These are phyloP conservation scores for Exserohilum turcica DNA, from an alignment of 2,329 filamentous ascomycete species.

Conservation along the genomic window DNA sequence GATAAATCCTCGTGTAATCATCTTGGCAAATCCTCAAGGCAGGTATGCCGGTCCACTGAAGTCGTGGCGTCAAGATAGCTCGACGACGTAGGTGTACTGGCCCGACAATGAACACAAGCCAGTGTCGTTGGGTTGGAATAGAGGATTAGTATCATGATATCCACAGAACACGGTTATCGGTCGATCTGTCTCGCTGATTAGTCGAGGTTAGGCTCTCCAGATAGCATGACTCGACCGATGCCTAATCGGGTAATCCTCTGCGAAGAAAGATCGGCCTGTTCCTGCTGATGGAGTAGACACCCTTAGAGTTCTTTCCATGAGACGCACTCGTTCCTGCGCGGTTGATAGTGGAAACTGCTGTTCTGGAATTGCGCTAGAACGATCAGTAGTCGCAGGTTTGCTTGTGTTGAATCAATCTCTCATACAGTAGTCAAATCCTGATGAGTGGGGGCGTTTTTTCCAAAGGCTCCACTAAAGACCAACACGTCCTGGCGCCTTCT, in stretches of 20 bases:
- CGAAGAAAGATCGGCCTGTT: too few species aligned
- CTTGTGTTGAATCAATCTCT: not conserved
- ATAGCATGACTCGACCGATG: not conserved
- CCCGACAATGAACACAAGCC: too few species aligned
- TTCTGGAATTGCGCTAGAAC: slow-evolving; percentile 1
- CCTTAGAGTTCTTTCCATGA: not conserved
- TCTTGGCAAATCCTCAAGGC: not conserved
- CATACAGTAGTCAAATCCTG: too few species aligned
- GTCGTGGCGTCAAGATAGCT: slow-evolving; percentile 11
- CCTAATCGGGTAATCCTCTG: not conserved
- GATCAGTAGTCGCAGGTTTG: not conserved
- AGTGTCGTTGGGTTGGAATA: too few species aligned
- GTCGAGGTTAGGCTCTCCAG: not conserved
- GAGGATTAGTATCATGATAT: too few species aligned
- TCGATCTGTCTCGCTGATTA: not conserved
- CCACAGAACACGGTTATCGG: not conserved
- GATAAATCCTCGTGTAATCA: not conserved
- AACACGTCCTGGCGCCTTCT: slow-evolving; percentile 5
- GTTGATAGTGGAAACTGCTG: slow-evolving; percentile 2
- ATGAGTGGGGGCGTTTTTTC: not conserved
- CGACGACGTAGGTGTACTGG: too few species aligned
- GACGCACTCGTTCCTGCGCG: not conserved
- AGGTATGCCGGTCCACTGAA: too few species aligned
- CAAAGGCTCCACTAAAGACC: not conserved
- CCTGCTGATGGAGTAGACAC: too few species aligned